Evolutionary conservation across 179 eudicot species (phyloP).

Genomic region (Silene coronaria): DNA sequence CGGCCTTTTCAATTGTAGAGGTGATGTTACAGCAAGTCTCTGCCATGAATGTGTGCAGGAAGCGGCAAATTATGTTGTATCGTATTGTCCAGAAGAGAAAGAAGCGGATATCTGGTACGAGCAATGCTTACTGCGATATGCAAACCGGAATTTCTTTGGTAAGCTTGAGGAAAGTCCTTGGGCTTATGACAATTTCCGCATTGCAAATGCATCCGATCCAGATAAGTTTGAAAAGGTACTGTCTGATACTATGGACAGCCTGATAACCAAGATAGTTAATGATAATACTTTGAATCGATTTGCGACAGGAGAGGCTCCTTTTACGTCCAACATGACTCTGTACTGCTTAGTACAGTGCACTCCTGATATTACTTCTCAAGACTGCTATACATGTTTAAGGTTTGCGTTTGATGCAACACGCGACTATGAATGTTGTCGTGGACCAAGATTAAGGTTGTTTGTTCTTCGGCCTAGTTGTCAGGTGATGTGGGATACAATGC

Average conservation of each 20-base stretch:
- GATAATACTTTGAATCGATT: not conserved
- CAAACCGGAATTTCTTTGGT: not conserved
- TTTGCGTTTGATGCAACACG: not conserved
- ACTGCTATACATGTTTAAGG: not conserved
- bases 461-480: slow-evolving; percentile 7
- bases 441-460: not conserved
- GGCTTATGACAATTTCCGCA: not conserved
- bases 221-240: not conserved
- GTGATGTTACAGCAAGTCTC: not conserved
- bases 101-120: not conserved
- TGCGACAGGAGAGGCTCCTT: not conserved
- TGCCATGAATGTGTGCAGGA: not conserved
- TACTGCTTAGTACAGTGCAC: slow-evolving; percentile 9
- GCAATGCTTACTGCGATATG: slow-evolving; percentile 1
- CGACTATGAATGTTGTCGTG: not conserved
- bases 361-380: not conserved
- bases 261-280: not conserved
- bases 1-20: not conserved
- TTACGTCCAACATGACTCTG: not conserved
- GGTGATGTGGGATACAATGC: not conserved
- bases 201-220: not conserved
- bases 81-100: not conserved
- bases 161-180: not conserved
- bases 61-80: not conserved
- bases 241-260: not conserved